Evolutionary conservation across 106 monocot genomes (phyloP), one percentile per base, ranked within the genome.

Genomic region (Agapanthus africanus): DNA sequence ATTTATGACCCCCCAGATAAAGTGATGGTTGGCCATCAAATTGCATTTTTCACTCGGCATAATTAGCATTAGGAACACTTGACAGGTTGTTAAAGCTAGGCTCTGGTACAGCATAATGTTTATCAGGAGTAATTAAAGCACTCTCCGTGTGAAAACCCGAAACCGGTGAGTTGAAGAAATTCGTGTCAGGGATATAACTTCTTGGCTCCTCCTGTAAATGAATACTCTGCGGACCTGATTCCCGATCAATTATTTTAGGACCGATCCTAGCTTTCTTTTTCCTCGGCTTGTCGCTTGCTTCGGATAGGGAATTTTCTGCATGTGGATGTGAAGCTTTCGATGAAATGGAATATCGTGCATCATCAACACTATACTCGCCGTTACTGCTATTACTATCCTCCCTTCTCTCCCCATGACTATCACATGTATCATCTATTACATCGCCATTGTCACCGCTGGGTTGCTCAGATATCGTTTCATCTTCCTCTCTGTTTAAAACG

Each of bases 401-500:
- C 37, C 78, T 72, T 73, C 80, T 73, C 70, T 79, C 81, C 25
- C 60, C 78, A 15, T 47, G 61, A 74, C 70, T 64, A 70, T 70
- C 76, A 36, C 65, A 59, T 15, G 75, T 77, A 78, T 44, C 74
- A n/a, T 83, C 83, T 28, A 79, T 91, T 25, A 88, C 56, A 25
- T 82, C 91, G 32, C 85, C 83, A 9, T 76, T 76, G 71, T 84
- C 84, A 1, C 82, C 84, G 62, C 49, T 74, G 74, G 73, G 63
- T 5, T 72, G 77, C 11, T 76, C 76, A 34, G 69, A 18, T 32
- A 66, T 37, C 28, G 39, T 73, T 77, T 97, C 91, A n/a, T n/a
- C n/a, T 77, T 97, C 91, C 75, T 92, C 97, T 73, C 54, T 79
- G 15, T 74, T 80, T 63, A 97, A 73, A 23, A 97, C 97, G 47